Evolutionary conservation across 1,139 yeast genomes (phyloP).

Genomic region (Tardiomyces digboiensis): DNA sequence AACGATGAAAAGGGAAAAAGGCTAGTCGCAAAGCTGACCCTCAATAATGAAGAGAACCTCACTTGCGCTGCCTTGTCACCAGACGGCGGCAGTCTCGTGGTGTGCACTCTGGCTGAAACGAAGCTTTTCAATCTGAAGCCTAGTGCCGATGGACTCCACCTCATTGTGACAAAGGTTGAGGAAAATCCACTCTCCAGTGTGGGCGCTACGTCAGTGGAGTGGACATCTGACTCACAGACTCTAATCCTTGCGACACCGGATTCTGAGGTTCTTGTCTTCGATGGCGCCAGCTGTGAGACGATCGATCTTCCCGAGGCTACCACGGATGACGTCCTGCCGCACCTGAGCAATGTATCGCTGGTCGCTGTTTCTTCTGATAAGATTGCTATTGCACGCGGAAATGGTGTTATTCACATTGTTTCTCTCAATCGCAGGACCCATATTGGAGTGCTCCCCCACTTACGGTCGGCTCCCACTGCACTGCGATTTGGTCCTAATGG

Average conservation of each 20-base stretch:
- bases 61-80: conserved; percentile 59
- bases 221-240: conserved; percentile 10
- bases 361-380: conserved; percentile 8
- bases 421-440: conserved; percentile 1
- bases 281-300: conserved; percentile 23
- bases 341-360: conserved; percentile 8
- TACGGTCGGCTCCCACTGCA: conserved; percentile 55
- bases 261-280: conserved; percentile 49
- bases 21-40: conserved; percentile 53
- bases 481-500: conserved; percentile 42
- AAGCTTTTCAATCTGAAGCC: conserved; percentile 54
- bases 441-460: conserved; percentile 31
- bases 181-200: conserved; percentile 3
- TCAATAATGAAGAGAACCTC: conserved; percentile 77
- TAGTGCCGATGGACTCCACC: conserved; percentile 9
- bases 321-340: conserved; percentile 30
- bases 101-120: conserved; percentile 59
- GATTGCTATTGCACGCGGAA: conserved; percentile 24
- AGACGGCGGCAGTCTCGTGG: conserved; percentile 58
- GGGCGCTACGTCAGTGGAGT: background rate
- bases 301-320: conserved; percentile 20
- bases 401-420: conserved; percentile 58
- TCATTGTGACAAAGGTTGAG: background rate
- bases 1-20: conserved; percentile 29
- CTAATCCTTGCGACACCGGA: conserved; percentile 55